Conservation (phyloP, 176 grass and related monocot genomes). For the Aegilops sharonensis region DNA sequence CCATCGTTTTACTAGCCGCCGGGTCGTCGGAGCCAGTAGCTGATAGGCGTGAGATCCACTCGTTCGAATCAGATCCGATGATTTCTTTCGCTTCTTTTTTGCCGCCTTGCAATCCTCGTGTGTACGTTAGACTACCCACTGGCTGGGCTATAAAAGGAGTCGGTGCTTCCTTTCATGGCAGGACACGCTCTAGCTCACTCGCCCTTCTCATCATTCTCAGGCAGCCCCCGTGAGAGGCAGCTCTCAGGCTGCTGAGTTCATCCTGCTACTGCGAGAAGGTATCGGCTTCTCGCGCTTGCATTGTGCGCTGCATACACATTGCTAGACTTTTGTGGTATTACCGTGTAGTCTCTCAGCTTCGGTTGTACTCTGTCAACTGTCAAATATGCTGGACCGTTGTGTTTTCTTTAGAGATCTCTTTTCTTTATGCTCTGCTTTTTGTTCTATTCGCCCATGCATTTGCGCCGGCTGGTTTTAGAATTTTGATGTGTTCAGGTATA, state of each 20-base stretch:
- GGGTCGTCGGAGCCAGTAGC: neutral
- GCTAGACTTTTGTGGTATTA: neutral
- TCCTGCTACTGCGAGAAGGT: neutral
- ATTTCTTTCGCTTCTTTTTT: neutral
- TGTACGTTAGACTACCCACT: neutral
- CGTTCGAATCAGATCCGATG: neutral
- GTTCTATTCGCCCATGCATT: neutral
- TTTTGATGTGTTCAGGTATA: neutral
- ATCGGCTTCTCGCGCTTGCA: neutral
- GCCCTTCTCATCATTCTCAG: neutral
- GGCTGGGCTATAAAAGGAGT: neutral
- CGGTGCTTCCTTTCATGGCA: neutral
- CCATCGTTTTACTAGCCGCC: too few relatives aligned
- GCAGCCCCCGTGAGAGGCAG: too few relatives aligned
- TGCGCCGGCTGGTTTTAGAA: neutral
- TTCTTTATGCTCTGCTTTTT: neutral
- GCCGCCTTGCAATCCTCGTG: neutral
- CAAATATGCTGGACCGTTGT: neutral
- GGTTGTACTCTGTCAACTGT: neutral
- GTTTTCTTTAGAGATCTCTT: neutral
- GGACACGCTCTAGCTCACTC: neutral
- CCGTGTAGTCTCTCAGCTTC: neutral
- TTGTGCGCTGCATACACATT: too few relatives aligned
- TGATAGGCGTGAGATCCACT: neutral
- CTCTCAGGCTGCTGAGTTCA: neutral